Conservation (phyloP, 23 red algal species). For the Gracilaria domingensis region DNA sequence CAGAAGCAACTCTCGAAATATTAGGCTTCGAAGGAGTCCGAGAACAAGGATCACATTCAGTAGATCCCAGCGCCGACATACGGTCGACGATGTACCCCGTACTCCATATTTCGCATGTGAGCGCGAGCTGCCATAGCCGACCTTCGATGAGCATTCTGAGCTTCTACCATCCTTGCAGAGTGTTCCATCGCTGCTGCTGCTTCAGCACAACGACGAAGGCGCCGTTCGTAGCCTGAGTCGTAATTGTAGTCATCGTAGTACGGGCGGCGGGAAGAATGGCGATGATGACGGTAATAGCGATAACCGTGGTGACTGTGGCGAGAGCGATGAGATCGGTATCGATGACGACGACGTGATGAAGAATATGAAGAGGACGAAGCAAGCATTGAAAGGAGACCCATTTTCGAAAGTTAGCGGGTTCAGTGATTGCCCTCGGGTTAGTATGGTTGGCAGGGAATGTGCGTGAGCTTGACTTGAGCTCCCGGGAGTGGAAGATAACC, state of each 20-base stretch:
- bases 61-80: not conserved
- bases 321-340: constrained; percentile 39
- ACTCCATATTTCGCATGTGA: constrained; percentile 22
- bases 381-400: constrained; percentile 36
- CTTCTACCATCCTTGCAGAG: constrained; percentile 16
- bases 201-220: constrained; percentile 25
- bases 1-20: not conserved
- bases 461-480: constrained; percentile 3
- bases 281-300: constrained; percentile 19
- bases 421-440: not conserved
- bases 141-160: constrained; percentile 18
- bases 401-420: constrained; percentile 4
- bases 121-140: constrained; percentile 8
- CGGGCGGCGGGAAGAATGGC: constrained; percentile 23
- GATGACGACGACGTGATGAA: constrained; percentile 5
- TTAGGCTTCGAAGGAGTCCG: not conserved
- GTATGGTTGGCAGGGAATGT: not conserved
- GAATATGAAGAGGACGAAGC: constrained; percentile 13
- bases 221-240: constrained; percentile 21
- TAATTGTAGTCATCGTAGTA: constrained; percentile 22
- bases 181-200: constrained; percentile 35
- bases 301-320: constrained; percentile 16
- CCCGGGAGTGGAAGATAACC: constrained; percentile 6
- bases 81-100: constrained; percentile 11
- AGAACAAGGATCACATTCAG: not conserved